Base-by-base conservation (phyloP, 495 filamentous ascomycete genomes). In the Cercophora newfieldiana region DNA sequence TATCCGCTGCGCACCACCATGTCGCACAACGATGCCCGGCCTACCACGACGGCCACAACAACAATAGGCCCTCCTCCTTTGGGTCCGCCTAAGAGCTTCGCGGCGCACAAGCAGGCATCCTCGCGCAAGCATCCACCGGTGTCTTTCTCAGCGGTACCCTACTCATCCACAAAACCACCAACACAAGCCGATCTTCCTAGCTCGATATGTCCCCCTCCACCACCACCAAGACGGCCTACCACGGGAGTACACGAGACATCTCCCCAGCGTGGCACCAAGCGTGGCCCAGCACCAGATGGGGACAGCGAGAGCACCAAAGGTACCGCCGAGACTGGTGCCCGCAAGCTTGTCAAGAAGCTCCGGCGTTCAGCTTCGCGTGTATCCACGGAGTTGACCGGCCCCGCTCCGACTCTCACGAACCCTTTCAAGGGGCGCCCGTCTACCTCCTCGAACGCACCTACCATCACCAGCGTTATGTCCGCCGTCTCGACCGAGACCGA, bases 291-390 rank as follows among this genome's bases (percentile, higher is more conserved):
- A n/a, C 26, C 28, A 21, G 67, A 73, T 21, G 29, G 68, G 10
- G 54, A 63, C 25, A 59, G 48, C 5, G 65, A 66, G 44, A 22
- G 28, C 29, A 55, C 30, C 37, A 44, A 44, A 16, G 37, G 10
- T 16, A 44, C 10, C 16, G 54, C 48, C 53, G 73, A 74, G 37
- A 68, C 68, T 12, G 70, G 66, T 16, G 69, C 71, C 10, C 69
- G 76, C 49, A 77, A 74, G 62, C 67, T 77, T 4, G 71, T 75
- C 69, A 79, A 78, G 72, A 78, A 78, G 60, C 68, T 79, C 14
- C 71, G 77, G 4, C 63, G 63, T 44, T 73, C 71, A 4, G 64
- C 67, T 12, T 74, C 72, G 5, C 66, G 69, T 19, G 56, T 69
- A 3, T 72, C 72, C 14, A 53, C 63, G 54, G 63, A 69, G 6